Evolutionary conservation across 352 stramenopile species (phyloP).

Genomic region (Pythium guiyangense): DNA sequence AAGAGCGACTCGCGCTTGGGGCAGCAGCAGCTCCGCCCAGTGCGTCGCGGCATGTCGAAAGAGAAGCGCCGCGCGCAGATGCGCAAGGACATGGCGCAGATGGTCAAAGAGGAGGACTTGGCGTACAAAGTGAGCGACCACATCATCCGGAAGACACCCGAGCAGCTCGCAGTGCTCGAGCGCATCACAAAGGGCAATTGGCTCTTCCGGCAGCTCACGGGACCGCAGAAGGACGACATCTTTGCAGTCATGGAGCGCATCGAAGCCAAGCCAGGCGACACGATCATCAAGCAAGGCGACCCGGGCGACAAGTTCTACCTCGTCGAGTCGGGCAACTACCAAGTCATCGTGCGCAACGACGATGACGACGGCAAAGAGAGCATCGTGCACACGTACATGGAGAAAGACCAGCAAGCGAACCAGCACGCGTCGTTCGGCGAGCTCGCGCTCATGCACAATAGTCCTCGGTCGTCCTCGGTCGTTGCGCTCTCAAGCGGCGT

Average conservation of each 20-base stretch:
- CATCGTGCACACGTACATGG: conserved; percentile 78
- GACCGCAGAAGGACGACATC: conserved; percentile 86
- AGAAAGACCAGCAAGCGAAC: conserved; percentile 55
- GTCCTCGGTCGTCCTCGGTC: conserved; percentile 91
- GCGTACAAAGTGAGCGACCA: conserved; percentile 82
- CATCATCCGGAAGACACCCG: conserved; percentile 67
- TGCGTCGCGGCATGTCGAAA: conserved; percentile 88
- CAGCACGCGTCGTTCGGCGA: conserved; percentile 92
- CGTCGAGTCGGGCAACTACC: conserved; percentile 89
- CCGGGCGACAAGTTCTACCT: conserved; percentile 93
- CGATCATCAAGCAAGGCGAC: conserved; percentile 92
- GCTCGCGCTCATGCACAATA: conserved; percentile 90
- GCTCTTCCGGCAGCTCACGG: conserved; percentile 91
- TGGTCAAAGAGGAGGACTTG: conserved; percentile 84
- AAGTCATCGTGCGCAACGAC: conserved; percentile 85
- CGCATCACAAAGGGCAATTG: conserved; percentile 89
- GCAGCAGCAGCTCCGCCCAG: conserved; percentile 62
- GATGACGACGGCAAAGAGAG: conserved; percentile 57
- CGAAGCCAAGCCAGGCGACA: conserved; percentile 64
- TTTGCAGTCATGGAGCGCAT: conserved; percentile 89
- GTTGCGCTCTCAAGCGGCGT: conserved; percentile 89
- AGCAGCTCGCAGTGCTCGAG: conserved; percentile 71
- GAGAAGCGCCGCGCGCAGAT: conserved; percentile 85
- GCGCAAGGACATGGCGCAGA: conserved; percentile 86
- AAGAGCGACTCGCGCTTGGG: conserved; percentile 42